Base-by-base conservation (phyloP, 768 basidiomycete species). In the Leccinellum luteum region DNA sequence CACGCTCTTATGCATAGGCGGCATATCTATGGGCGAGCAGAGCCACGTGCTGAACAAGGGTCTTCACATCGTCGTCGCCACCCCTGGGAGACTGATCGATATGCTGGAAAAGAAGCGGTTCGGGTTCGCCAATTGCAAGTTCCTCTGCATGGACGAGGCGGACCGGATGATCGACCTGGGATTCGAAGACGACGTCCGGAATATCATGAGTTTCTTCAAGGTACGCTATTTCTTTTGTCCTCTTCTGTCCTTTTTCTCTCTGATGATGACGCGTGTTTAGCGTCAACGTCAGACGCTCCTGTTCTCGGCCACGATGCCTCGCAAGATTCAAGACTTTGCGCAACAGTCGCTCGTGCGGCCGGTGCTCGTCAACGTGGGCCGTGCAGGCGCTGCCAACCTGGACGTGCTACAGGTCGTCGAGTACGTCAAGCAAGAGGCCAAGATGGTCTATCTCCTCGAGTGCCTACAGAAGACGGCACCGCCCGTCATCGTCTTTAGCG, bases 121-220 rank as follows among this genome's bases (percentile, higher is more conserved):
- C 66, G 92, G 89, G 6, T 89, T 98, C 70, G 89, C 90, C 60
- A 89, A 87, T 61, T 98, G 95, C 87, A 94, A 93, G 78, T 97
- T 85, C 70, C 76, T 99, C 12, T 98, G 95, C 70, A 94, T 99
- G 93, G 97, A 99, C 74, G 97, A 99, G 75, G 97, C 97, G 0
- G 97, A 99, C 75, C 80, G 97, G 57, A 99, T 99, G 97, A 94
- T 99, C 59, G 97, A 99, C 69, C 79, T 98, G 70, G 97, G 97
- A 0, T 99, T 99, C 67, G 97, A 99, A 73, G 97, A 99, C 59
- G 97, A 99, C 65, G 95, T 99, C 30, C 82, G 97, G 56, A 97
- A 94, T 66, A 97, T 99, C 67, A 98, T 99, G 94, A 96, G 92
- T 69, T 98, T 93, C 74, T 98, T 99, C 81, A 94, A 90, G 79